These are phyloP conservation scores for Bidens hawaiensis DNA, from an alignment of 140 eudicot genomes.

Conservation along the genomic window DNA sequence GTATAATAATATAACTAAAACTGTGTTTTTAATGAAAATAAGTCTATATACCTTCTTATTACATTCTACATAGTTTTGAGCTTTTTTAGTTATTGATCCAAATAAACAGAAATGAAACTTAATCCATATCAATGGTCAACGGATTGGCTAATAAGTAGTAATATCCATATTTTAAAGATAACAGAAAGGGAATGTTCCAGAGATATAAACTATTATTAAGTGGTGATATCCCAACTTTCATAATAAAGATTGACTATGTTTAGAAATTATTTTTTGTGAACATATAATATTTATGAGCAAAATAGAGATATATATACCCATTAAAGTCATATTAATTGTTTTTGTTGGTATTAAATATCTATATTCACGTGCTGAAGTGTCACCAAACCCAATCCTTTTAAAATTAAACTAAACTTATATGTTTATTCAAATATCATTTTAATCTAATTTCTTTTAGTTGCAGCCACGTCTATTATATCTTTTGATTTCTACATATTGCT, in stretches of 20 bases:
- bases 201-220: background rate
- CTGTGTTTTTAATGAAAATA: background rate
- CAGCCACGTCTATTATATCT: constrained; percentile 15
- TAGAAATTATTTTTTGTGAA: no score
- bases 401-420: background rate
- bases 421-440: background rate
- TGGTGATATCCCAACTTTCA: constrained; percentile 8
- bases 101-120: background rate
- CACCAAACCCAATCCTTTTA: background rate
- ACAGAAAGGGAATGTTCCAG: constrained; percentile 3
- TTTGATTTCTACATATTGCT: background rate
- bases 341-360: constrained; percentile 11
- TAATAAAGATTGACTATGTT: constrained; percentile 1
- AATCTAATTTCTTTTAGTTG: constrained; percentile 17
- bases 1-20: no score
- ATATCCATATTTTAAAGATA: background rate
- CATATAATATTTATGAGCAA: background rate
- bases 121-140: background rate
- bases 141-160: background rate
- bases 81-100: background rate
- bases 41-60: no score
- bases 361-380: constrained; percentile 24
- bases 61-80: background rate
- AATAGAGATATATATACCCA: background rate
- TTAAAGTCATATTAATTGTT: background rate